phyloP scores from a whole-genome alignment of 2,329 filamentous ascomycete species.

The Cladophialophora psammophila region DNA sequence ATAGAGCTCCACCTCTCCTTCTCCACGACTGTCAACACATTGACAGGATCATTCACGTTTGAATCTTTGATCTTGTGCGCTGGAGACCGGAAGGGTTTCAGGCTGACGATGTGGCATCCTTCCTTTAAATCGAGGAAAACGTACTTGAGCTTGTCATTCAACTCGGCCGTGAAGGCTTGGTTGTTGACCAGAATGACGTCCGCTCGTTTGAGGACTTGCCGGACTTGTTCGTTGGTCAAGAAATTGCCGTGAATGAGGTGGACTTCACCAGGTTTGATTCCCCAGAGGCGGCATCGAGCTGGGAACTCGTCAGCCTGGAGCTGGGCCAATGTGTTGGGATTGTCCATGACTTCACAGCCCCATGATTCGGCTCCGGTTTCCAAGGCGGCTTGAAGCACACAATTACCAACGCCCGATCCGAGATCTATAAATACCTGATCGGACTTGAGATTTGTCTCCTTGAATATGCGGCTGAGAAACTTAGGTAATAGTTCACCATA shows the following conservation, averaged over 20 bases:
- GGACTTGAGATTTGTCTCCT: slow-evolving; percentile 78
- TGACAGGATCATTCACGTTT: slow-evolving; percentile 81
- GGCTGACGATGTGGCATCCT: slow-evolving; percentile 86
- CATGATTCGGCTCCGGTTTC: slow-evolving; percentile 94
- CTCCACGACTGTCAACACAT: slow-evolving; percentile 78
- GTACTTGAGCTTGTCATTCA: slow-evolving; percentile 84
- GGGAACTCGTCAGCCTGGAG: slow-evolving; percentile 83
- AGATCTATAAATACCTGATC: slow-evolving; percentile 91
- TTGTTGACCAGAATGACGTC: slow-evolving; percentile 99
- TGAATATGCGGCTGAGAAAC: slow-evolving; percentile 83
- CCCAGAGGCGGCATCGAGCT: slow-evolving; percentile 88
- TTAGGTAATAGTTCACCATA: slow-evolving; percentile 91
- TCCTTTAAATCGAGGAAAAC: slow-evolving; percentile 94
- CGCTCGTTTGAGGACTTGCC: slow-evolving; percentile 77
- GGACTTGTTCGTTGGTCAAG: slow-evolving; percentile 73
- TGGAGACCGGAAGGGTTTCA: slow-evolving; percentile 88
- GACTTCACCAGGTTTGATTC: slow-evolving; percentile 79
- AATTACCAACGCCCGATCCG: slow-evolving; percentile 94
- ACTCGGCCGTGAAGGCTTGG: slow-evolving; percentile 86
- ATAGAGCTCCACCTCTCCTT: slow-evolving; percentile 72
- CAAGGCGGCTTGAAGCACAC: slow-evolving; percentile 90
- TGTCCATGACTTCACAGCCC: slow-evolving; percentile 96
- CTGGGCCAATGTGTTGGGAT: slow-evolving; percentile 81
- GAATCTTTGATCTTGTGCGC: slow-evolving; percentile 75
- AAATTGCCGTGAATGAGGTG: slow-evolving; percentile 85